Percentiles rank a stretch among this genome's conserved stretches.
phyloP scores from a whole-genome alignment of 345 rosid genomes.

The Camelina laxa region DNA sequence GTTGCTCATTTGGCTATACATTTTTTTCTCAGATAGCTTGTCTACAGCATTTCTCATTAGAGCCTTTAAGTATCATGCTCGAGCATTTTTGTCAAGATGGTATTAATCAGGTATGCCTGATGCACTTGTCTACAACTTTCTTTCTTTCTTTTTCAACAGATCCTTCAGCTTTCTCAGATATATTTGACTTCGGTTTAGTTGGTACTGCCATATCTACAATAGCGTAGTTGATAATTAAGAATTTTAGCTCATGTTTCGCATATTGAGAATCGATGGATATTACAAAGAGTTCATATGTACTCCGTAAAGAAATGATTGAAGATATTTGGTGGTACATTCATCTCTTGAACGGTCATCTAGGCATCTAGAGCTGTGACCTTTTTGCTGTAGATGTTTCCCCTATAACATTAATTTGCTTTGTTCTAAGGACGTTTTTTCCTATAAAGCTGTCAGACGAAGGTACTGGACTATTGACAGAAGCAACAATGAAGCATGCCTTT shows the following conservation, averaged over 20 bases:
- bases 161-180: slow-evolving; percentile 19
- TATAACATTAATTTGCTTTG: background rate
- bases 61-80: slow-evolving; percentile 71
- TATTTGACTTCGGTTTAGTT: slow-evolving; percentile 16
- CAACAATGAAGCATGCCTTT: slow-evolving; percentile 57
- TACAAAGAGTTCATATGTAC: background rate
- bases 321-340: slow-evolving; percentile 26
- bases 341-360: background rate
- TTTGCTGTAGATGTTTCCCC: background rate
- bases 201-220: slow-evolving; percentile 10
- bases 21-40: slow-evolving; percentile 77
- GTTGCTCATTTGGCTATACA: slow-evolving; percentile 26
- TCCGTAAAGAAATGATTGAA: background rate
- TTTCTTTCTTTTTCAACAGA: background rate
- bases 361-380: slow-evolving; percentile 5
- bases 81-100: slow-evolving; percentile 55
- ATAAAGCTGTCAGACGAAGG: slow-evolving; percentile 49
- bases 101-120: slow-evolving; percentile 54
- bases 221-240: slow-evolving; percentile 18
- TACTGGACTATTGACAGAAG: slow-evolving; percentile 53
- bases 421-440: slow-evolving; percentile 24
- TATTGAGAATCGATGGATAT: slow-evolving; percentile 12
- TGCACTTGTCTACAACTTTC: slow-evolving; percentile 11
- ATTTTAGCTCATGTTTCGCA: slow-evolving; percentile 18
- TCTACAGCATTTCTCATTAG: slow-evolving; percentile 75